Evolutionary conservation across 257 asterid species (phyloP).

Genomic region (Pogostemon cablin): DNA sequence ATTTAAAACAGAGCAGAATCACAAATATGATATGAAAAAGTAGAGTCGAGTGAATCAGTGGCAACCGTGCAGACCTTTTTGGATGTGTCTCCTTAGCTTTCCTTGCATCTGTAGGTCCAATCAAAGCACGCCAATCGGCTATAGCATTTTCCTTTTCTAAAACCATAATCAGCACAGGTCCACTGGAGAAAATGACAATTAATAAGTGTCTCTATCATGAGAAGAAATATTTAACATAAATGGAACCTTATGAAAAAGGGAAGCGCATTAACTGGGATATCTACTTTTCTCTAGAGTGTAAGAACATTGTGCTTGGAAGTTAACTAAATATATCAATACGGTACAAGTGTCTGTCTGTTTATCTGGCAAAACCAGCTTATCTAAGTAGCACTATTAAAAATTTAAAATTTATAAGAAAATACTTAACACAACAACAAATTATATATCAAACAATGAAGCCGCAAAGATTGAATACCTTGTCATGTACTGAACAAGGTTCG

Average conservation of each 20-base stretch:
- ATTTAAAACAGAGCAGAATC: slow-evolving; percentile 9
- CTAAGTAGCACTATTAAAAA: slow-evolving; percentile 8
- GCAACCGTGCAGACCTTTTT: slow-evolving; percentile 49
- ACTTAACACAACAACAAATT: neutral
- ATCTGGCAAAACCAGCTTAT: slow-evolving; percentile 22
- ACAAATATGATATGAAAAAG: slow-evolving; percentile 8
- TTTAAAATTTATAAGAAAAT: slow-evolving; percentile 8
- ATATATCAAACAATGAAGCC: slow-evolving; percentile 8
- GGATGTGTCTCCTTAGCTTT: slow-evolving; percentile 81
- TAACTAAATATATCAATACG: neutral
- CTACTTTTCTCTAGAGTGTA: neutral
- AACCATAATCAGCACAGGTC: slow-evolving; percentile 76
- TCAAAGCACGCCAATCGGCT: slow-evolving; percentile 84
- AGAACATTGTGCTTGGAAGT: slow-evolving; percentile 5
- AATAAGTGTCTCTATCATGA: slow-evolving; percentile 22
- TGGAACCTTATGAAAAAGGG: slow-evolving; percentile 5
- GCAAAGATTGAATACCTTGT: slow-evolving; percentile 51
- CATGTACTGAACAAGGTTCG: slow-evolving; percentile 71
- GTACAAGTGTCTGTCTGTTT: neutral
- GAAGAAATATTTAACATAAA: slow-evolving; percentile 16
- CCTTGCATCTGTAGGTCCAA: slow-evolving; percentile 81
- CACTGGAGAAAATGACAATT: slow-evolving; percentile 44
- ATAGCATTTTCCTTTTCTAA: slow-evolving; percentile 79
- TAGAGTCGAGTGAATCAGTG: neutral
- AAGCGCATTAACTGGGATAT: neutral